Percentiles rank a stretch among this genome's conserved stretches.
phyloP scores from a whole-genome alignment of 2,329 filamentous ascomycete genomes.

The Falciphora oryzae region DNA sequence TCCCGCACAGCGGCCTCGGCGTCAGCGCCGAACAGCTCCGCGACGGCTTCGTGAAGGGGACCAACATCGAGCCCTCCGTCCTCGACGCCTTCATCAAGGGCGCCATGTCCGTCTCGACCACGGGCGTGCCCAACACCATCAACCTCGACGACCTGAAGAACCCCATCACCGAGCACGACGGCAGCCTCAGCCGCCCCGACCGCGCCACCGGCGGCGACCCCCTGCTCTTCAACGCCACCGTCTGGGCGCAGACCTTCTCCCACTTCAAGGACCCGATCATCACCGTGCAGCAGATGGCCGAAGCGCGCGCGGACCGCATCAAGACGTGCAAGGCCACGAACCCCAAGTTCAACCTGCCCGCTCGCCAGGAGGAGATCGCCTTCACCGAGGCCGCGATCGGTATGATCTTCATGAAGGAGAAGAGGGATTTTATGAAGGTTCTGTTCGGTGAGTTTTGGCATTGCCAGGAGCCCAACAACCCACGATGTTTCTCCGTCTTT shows the following conservation, averaged over 20 bases:
- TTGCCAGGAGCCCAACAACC: no score
- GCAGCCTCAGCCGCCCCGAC: slow-evolving; percentile 27
- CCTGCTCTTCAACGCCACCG: slow-evolving; percentile 24
- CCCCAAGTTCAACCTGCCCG: no score
- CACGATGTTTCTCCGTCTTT: no score
- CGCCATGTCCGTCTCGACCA: slow-evolving; percentile 35
- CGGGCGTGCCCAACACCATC: slow-evolving; percentile 35
- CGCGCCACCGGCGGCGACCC: slow-evolving; percentile 26
- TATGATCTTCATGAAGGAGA: no score
- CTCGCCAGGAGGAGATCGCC: no score
- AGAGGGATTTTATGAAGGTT: no score
- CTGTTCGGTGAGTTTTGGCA: no score
- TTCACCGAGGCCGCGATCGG: no score
- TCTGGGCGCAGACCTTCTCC: neutral
- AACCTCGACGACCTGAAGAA: slow-evolving; percentile 23
- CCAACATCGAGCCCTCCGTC: slow-evolving; percentile 38
- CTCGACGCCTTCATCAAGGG: slow-evolving; percentile 35
- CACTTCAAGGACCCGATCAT: slow-evolving; percentile 27
- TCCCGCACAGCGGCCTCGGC: slow-evolving; percentile 34
- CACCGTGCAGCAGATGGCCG: neutral
- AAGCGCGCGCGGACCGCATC: neutral
- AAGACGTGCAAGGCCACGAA: no score
- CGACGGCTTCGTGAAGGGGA: slow-evolving; percentile 29
- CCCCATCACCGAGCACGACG: slow-evolving; percentile 28
- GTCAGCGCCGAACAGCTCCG: slow-evolving; percentile 32